Conservation (phyloP, 768 basidiomycete genomes). For the Clitopilus passeckerianus region DNA sequence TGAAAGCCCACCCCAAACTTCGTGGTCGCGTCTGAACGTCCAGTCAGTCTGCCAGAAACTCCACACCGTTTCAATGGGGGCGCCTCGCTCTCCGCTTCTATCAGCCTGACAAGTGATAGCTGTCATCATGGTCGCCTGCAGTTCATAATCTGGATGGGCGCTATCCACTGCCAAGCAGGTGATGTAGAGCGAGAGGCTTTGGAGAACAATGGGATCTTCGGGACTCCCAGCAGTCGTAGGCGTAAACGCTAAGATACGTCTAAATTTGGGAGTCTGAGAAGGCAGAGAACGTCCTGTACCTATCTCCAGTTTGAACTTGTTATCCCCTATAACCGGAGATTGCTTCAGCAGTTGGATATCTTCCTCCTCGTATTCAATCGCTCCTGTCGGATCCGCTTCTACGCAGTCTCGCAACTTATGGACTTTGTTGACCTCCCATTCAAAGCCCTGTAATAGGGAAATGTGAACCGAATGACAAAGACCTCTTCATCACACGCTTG, state of each 20-base stretch:
- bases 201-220: slow-evolving; percentile 19
- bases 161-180: slow-evolving; percentile 63
- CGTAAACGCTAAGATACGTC: slow-evolving; percentile 12
- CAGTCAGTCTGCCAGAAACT: slow-evolving; percentile 67
- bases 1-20: slow-evolving; percentile 63
- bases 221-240: slow-evolving; percentile 18
- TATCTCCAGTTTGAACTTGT: slow-evolving; percentile 70
- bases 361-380: slow-evolving; percentile 19
- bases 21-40: slow-evolving; percentile 64
- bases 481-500: slow-evolving; percentile 1
- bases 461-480: background rate
- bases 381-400: slow-evolving; percentile 28
- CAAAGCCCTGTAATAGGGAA: slow-evolving; percentile 48
- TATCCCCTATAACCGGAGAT: slow-evolving; percentile 63
- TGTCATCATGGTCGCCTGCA: slow-evolving; percentile 62
- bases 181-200: slow-evolving; percentile 57
- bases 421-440: slow-evolving; percentile 63
- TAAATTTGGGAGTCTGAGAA: background rate
- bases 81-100: slow-evolving; percentile 54
- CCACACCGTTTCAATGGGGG: slow-evolving; percentile 71
- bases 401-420: slow-evolving; percentile 53
- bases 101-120: slow-evolving; percentile 66
- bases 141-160: slow-evolving; percentile 53
- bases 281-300: slow-evolving; percentile 23
- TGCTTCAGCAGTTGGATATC: slow-evolving; percentile 62